These are phyloP conservation scores for Ilex asprella DNA, from an alignment of 257 asterid genomes.

Conservation along the genomic window DNA sequence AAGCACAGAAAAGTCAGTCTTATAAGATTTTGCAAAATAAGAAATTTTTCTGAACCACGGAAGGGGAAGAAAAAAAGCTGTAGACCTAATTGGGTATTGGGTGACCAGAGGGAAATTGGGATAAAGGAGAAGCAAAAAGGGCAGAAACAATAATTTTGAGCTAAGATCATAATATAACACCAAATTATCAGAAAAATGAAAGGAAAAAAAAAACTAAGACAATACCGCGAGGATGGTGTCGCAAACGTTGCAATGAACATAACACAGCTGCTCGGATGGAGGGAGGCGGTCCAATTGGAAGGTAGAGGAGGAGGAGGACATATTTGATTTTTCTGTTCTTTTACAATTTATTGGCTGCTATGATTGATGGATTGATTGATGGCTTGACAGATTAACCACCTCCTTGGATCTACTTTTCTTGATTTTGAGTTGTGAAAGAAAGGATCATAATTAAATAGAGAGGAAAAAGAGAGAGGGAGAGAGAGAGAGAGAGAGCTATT, in stretches of 20 bases:
- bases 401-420: conserved; percentile 29
- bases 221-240: conserved; percentile 46
- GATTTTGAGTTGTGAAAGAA: conserved; percentile 13
- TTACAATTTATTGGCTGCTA: conserved; percentile 9
- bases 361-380: conserved; percentile 34
- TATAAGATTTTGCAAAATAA: background rate
- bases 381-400: conserved; percentile 26
- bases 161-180: no score
- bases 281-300: conserved; percentile 35
- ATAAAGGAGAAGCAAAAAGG: background rate
- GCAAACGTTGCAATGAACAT: conserved; percentile 40
- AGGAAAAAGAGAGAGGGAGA: background rate
- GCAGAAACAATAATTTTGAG: background rate
- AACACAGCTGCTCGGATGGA: conserved; percentile 42
- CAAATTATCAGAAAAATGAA: no score
- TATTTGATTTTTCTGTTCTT: conserved; percentile 6
- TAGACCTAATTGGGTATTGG: background rate
- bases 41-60: background rate
- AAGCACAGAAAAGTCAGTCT: background rate
- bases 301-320: conserved; percentile 38
- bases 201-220: no score
- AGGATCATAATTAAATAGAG: conserved; percentile 2
- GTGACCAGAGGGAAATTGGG: background rate
- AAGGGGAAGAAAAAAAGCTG: background rate
- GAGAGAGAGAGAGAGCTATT: background rate